phyloP scores from a whole-genome alignment of 345 rosid genomes.

The Eucalyptus polybractea region DNA sequence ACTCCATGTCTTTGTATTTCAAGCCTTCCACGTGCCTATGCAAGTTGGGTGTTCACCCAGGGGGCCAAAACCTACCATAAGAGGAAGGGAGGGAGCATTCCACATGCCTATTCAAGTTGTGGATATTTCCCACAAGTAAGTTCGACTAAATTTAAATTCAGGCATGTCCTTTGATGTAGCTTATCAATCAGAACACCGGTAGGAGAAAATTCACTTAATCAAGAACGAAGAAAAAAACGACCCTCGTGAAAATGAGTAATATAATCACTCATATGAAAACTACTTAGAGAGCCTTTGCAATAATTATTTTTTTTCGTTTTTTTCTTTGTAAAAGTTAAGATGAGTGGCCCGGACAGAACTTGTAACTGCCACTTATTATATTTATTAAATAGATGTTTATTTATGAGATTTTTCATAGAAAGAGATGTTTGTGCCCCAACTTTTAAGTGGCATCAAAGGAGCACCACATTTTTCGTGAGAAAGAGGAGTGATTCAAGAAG shows the following conservation, averaged over 20 bases:
- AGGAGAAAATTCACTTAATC: not conserved
- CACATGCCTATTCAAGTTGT: not conserved
- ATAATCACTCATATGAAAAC: not conserved
- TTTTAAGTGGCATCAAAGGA: not conserved
- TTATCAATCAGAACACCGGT: not conserved
- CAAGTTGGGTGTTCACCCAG: not conserved
- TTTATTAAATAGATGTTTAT: not conserved
- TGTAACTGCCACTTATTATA: not conserved
- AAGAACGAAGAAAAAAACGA: not conserved
- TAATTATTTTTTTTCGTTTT: not conserved
- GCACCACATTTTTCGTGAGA: not conserved
- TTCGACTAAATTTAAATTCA: not conserved
- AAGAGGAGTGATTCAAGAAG: not conserved
- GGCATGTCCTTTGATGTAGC: not conserved
- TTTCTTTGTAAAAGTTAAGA: not conserved
- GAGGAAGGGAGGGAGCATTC: not conserved
- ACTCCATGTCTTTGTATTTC: not conserved
- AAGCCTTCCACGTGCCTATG: not conserved
- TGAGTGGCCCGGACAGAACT: not conserved
- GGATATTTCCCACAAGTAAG: not conserved
- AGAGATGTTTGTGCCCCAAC: not conserved
- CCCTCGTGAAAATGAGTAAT: not conserved
- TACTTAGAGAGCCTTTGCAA: not conserved
- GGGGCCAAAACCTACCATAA: not conserved
- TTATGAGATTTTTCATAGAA: not conserved